These are phyloP conservation scores for Astrocystis sublimbata DNA, from an alignment of 495 filamentous ascomycete species.

Conservation along the genomic window DNA sequence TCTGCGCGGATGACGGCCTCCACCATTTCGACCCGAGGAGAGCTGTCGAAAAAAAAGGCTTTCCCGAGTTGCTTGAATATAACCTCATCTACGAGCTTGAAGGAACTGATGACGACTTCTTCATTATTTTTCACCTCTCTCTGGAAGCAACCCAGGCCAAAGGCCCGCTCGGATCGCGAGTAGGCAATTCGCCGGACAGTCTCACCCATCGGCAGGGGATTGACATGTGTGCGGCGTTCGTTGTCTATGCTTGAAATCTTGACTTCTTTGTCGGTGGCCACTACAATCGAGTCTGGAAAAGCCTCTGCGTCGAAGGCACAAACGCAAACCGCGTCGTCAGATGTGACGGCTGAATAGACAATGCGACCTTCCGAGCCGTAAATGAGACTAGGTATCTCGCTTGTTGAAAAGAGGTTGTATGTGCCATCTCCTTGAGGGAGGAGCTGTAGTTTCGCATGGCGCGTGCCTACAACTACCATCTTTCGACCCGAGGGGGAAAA, in stretches of 20 bases:
- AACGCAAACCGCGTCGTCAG: slow-evolving; percentile 76
- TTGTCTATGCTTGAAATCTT: slow-evolving; percentile 82
- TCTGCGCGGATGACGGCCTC: slow-evolving; percentile 82
- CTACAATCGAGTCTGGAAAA: slow-evolving; percentile 76
- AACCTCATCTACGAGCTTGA: slow-evolving; percentile 55
- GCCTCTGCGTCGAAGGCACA: slow-evolving; percentile 80
- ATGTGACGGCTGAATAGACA: slow-evolving; percentile 94
- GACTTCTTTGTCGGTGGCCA: slow-evolving; percentile 74
- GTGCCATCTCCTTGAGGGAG: slow-evolving; percentile 64
- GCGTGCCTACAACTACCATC: slow-evolving; percentile 81
- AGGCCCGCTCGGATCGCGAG: slow-evolving; percentile 73
- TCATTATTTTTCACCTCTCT: slow-evolving; percentile 52
- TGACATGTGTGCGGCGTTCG: slow-evolving; percentile 82
- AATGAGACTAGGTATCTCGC: slow-evolving; percentile 90
- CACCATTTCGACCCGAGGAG: slow-evolving; percentile 71
- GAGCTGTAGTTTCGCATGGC: slow-evolving; percentile 75
- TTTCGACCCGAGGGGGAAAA: slow-evolving; percentile 69
- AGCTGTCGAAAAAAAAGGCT: slow-evolving; percentile 43
- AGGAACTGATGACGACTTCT: slow-evolving; percentile 51
- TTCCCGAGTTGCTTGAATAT: slow-evolving; percentile 48
- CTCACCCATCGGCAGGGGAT: slow-evolving; percentile 72
- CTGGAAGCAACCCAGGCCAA: slow-evolving; percentile 83
- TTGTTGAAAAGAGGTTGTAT: slow-evolving; percentile 88
- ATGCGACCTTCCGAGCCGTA: slow-evolving; percentile 85
- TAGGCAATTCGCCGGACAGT: slow-evolving; percentile 88